phyloP scores from a whole-genome alignment of 2,329 filamentous ascomycete genomes.

The Fusarium sororula region DNA sequence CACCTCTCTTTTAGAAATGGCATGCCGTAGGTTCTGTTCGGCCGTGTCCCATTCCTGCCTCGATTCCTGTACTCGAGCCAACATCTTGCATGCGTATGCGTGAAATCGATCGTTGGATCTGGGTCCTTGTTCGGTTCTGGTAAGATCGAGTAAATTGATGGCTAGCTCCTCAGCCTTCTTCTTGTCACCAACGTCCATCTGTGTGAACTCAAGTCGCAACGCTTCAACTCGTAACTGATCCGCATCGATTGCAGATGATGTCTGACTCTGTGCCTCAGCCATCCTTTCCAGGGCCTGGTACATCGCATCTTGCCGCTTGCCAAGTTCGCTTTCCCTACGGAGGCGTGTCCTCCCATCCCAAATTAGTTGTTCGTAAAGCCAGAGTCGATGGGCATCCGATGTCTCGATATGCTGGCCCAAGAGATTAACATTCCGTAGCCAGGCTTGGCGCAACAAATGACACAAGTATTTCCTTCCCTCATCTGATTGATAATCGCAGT shows the following conservation, averaged over 20 bases:
- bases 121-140: slow-evolving; percentile 31
- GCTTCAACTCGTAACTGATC: slow-evolving; percentile 47
- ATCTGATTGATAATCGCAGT: slow-evolving; percentile 46
- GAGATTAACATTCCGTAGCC: slow-evolving; percentile 50
- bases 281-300: slow-evolving; percentile 44
- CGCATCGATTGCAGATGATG: slow-evolving; percentile 21
- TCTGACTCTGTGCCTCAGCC: slow-evolving; percentile 17
- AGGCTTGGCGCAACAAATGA: slow-evolving; percentile 48
- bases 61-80: slow-evolving; percentile 48
- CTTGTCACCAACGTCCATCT: slow-evolving; percentile 50
- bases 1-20: slow-evolving; percentile 47
- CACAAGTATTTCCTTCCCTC: slow-evolving; percentile 46
- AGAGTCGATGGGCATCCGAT: slow-evolving; percentile 44
- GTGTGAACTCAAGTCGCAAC: slow-evolving; percentile 49
- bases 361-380: slow-evolving; percentile 52
- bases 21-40: slow-evolving; percentile 47
- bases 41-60: slow-evolving; percentile 45
- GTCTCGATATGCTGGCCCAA: slow-evolving; percentile 45
- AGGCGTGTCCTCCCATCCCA: slow-evolving; percentile 51
- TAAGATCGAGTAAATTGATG: slow-evolving; percentile 41
- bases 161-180: slow-evolving; percentile 46
- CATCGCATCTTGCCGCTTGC: slow-evolving; percentile 43
- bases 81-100: slow-evolving; percentile 51
- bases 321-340: slow-evolving; percentile 46
- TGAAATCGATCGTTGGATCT: slow-evolving; percentile 49